Conservation (phyloP, 2,329 filamentous ascomycete genomes). For the Diaporthe velutina region DNA sequence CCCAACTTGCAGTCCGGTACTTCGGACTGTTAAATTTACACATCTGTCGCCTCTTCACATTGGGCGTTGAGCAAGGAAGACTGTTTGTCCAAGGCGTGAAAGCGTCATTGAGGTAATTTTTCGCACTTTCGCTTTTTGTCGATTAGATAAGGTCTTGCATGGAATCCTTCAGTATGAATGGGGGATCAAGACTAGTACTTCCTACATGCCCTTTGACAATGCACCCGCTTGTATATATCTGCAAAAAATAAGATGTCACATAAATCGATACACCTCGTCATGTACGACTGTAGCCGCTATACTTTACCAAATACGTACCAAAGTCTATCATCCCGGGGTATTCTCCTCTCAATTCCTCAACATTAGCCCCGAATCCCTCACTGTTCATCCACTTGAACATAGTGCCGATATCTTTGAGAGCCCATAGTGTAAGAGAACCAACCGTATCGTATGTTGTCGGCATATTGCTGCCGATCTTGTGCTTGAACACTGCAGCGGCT, state of each 20-base stretch:
- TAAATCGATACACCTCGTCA: too few relatives aligned
- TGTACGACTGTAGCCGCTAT: neutral
- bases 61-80: too few relatives aligned
- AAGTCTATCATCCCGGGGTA: neutral
- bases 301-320: neutral
- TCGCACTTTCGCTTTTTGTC: neutral
- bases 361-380: neutral
- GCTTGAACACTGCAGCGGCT: constrained; percentile 48
- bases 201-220: neutral
- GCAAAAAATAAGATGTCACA: too few relatives aligned
- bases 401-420: neutral
- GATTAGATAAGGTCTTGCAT: neutral
- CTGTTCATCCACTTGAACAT: constrained; percentile 18
- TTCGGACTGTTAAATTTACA: too few relatives aligned
- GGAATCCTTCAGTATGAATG: too few relatives aligned
- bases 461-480: constrained; percentile 45
- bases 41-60: too few relatives aligned
- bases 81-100: too few relatives aligned
- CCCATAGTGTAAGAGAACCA: neutral
- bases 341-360: neutral
- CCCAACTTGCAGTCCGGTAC: too few relatives aligned
- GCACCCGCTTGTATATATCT: neutral
- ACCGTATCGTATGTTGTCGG: neutral
- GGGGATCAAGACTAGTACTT: neutral
- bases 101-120: neutral